Percentiles rank a stretch among this genome's conserved stretches.
Evolutionary conservation across 2,329 filamentous ascomycete genomes (phyloP).

Genomic region (Diaporthe sp.): DNA sequence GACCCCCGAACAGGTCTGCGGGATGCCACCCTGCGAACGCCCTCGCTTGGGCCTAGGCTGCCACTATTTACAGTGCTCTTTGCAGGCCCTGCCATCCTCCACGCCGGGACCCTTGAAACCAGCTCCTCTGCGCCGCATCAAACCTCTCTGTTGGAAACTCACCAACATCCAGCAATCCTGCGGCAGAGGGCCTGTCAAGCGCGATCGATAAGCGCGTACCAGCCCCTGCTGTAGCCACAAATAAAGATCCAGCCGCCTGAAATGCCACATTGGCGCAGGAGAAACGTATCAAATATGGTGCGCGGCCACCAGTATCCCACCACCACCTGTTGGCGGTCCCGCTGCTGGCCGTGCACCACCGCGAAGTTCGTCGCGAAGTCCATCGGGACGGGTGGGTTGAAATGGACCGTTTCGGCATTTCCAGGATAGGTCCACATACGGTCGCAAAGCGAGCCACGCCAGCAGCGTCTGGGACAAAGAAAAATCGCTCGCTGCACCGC

Average conservation of each 20-base stretch:
- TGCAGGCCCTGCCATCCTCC: not conserved
- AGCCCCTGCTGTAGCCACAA: not conserved
- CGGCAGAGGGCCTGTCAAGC: constrained; percentile 3
- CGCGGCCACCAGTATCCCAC: too few species aligned
- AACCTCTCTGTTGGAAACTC: constrained; percentile 6
- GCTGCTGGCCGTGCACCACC: not conserved
- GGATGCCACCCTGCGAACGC: not conserved
- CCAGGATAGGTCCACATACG: not conserved
- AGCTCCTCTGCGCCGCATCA: not conserved
- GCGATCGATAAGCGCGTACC: not conserved
- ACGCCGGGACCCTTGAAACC: not conserved
- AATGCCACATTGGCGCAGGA: constrained; percentile 8
- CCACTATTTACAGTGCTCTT: not conserved
- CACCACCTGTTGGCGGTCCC: not conserved
- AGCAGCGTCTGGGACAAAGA: not conserved
- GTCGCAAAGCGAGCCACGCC: not conserved
- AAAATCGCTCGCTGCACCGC: constrained; percentile 5
- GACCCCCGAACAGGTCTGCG: not conserved
- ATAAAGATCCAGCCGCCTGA: not conserved
- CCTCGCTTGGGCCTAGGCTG: not conserved
- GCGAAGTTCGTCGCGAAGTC: not conserved
- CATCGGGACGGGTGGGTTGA: not conserved
- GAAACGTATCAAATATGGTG: constrained; percentile 1
- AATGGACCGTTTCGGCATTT: not conserved
- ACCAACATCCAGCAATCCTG: constrained; percentile 9